Conservation (phyloP, 2,329 filamentous ascomycete genomes). For the Beauveria brongniartii region DNA sequence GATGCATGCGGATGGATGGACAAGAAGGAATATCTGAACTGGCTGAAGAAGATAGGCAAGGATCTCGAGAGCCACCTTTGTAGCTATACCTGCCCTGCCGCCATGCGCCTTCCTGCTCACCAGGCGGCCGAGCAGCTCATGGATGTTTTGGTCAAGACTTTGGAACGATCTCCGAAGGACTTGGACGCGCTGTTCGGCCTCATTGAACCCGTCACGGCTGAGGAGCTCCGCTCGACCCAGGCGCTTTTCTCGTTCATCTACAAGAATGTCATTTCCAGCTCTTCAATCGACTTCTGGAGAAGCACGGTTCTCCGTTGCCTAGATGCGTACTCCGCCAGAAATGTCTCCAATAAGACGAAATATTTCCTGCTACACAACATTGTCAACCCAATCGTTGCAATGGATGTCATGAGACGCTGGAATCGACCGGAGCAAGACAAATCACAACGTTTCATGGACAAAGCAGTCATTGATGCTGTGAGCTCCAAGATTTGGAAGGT, state of each 20-base stretch:
- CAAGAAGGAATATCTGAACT: slow-evolving; percentile 51
- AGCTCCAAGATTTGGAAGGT: slow-evolving; percentile 92
- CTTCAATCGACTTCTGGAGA: slow-evolving; percentile 81
- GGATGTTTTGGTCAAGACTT: slow-evolving; percentile 71
- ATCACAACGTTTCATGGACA: slow-evolving; percentile 71
- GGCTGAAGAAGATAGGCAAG: slow-evolving; percentile 61
- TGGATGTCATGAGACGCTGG: slow-evolving; percentile 87
- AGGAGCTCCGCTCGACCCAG: slow-evolving; percentile 72
- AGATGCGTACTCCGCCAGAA: slow-evolving; percentile 74
- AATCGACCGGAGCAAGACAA: slow-evolving; percentile 46
- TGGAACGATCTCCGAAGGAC: slow-evolving; percentile 66
- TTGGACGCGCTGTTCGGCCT: slow-evolving; percentile 78
- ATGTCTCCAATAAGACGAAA: slow-evolving; percentile 80
- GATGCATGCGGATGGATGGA: slow-evolving; percentile 64
- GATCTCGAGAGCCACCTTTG: slow-evolving; percentile 70
- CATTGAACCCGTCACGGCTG: slow-evolving; percentile 74
- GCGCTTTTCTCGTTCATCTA: slow-evolving; percentile 78
- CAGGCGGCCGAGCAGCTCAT: slow-evolving; percentile 87
- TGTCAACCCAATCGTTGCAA: slow-evolving; percentile 91
- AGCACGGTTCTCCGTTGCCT: slow-evolving; percentile 76
- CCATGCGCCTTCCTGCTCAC: slow-evolving; percentile 73
- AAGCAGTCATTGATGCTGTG: slow-evolving; percentile 78
- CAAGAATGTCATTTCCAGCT: slow-evolving; percentile 70
- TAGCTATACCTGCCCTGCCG: slow-evolving; percentile 58
- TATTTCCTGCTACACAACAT: slow-evolving; percentile 86